A percentile compares a stretch with the other conserved stretches of the same genome.
phyloP scores from a whole-genome alignment of 2,329 filamentous ascomycete species.

The Botrytis deweyae region DNA sequence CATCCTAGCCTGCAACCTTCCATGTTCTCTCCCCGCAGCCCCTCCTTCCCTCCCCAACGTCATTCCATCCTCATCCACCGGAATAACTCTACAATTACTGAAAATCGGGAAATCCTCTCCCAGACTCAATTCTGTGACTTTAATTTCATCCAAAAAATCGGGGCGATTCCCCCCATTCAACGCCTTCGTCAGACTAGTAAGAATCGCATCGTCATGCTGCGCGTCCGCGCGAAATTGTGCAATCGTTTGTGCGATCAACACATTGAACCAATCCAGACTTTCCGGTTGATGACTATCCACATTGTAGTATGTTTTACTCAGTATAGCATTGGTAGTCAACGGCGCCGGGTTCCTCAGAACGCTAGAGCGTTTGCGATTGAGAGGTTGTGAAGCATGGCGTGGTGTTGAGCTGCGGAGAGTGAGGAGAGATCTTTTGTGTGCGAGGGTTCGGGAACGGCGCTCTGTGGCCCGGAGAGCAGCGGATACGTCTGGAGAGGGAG shows the following conservation, averaged over 20 bases:
- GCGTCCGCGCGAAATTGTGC: slow-evolving; percentile 93
- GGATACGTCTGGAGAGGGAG: slow-evolving; percentile 77
- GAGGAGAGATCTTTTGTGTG: slow-evolving; percentile 73
- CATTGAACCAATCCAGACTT: slow-evolving; percentile 98
- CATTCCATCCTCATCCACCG: slow-evolving; percentile 77
- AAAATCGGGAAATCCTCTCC: slow-evolving; percentile 99
- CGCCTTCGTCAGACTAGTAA: slow-evolving; percentile 78
- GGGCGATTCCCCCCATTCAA: slow-evolving; percentile 86
- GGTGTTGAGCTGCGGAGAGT: slow-evolving; percentile 51
- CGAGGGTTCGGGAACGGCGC: slow-evolving; percentile 69
- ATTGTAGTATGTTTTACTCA: slow-evolving; percentile 97
- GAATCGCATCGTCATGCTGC: slow-evolving; percentile 84
- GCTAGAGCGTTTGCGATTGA: slow-evolving; percentile 65
- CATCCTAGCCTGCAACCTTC: slow-evolving; percentile 87
- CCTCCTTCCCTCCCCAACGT: slow-evolving; percentile 46
- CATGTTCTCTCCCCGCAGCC: slow-evolving; percentile 53
- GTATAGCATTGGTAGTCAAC: slow-evolving; percentile 87
- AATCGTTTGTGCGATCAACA: slow-evolving; percentile 92
- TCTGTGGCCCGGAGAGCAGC: slow-evolving; percentile 74
- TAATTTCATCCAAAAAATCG: slow-evolving; percentile 90
- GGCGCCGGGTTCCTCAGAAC: slow-evolving; percentile 71
- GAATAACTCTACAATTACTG: slow-evolving; percentile 95
- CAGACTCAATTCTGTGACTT: slow-evolving; percentile 87
- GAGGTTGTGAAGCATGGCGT: slow-evolving; percentile 43
- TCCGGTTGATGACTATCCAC: slow-evolving; percentile 94